These are phyloP conservation scores for Lactifluus piperatus DNA, from an alignment of 768 basidiomycete species.

Conservation along the genomic window DNA sequence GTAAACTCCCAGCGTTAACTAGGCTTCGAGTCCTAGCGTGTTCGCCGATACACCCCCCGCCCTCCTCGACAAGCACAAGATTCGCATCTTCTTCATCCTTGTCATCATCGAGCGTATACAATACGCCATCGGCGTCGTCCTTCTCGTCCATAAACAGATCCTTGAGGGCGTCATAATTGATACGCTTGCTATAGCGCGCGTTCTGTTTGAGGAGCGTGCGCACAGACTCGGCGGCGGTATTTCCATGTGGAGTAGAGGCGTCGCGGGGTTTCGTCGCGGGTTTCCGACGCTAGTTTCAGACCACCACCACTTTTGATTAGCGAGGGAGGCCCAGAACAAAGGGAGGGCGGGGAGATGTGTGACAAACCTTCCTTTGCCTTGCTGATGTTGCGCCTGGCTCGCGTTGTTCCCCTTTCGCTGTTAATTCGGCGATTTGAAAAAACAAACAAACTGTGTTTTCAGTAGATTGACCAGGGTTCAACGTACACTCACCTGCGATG, in stretches of 20 bases:
- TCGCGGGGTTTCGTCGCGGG: slow-evolving; percentile 59
- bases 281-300: slow-evolving; percentile 55
- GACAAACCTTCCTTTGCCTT: slow-evolving; percentile 74
- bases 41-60: slow-evolving; percentile 29
- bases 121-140: slow-evolving; percentile 39
- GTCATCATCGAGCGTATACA: slow-evolving; percentile 45
- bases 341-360: neutral
- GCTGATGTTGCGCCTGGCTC: slow-evolving; percentile 28
- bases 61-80: slow-evolving; percentile 32
- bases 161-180: slow-evolving; percentile 88
- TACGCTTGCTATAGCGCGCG: slow-evolving; percentile 81
- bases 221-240: slow-evolving; percentile 69
- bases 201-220: slow-evolving; percentile 76
- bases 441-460: too few species aligned
- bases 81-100: slow-evolving; percentile 34
- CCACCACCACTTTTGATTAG: slow-evolving; percentile 23
- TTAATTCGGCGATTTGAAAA: neutral
- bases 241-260: slow-evolving; percentile 57
- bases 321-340: neutral
- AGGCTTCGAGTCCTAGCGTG: neutral
- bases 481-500: slow-evolving; percentile 54
- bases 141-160: slow-evolving; percentile 47
- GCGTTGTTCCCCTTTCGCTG: slow-evolving; percentile 61
- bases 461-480: too few species aligned
- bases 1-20: slow-evolving; percentile 9